Conservation (phyloP, 148 eudicot genomes). For the Mesembryanthemum crystallinum region DNA sequence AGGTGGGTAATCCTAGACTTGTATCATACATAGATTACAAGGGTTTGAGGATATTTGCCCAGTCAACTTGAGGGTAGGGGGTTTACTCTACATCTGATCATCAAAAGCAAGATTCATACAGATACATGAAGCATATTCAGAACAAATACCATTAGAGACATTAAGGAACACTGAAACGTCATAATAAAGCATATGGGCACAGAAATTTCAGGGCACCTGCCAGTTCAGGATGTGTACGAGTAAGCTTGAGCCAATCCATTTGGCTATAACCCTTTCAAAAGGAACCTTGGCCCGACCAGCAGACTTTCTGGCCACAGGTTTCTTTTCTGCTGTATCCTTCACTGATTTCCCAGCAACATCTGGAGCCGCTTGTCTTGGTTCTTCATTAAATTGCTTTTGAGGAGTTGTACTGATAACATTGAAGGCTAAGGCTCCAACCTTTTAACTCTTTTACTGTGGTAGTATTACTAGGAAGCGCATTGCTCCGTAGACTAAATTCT, state of each 20-base stretch:
- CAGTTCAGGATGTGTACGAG: constrained; percentile 86
- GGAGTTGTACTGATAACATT: constrained; percentile 56
- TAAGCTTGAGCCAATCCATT: constrained; percentile 97
- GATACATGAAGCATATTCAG: constrained; percentile 4
- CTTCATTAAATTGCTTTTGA: constrained; percentile 19
- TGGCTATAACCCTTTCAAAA: constrained; percentile 87
- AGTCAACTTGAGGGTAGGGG: no score
- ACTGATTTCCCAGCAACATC: constrained; percentile 35
- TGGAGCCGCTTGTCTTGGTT: constrained; percentile 24
- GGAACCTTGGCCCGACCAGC: constrained; percentile 76
- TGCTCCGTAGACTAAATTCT: constrained; percentile 40
- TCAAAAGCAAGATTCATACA: constrained; percentile 4
- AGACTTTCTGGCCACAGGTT: constrained; percentile 46
- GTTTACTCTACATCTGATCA: neutral
- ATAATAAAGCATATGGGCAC: neutral
- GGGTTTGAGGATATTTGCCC: neutral
- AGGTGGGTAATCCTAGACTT: neutral
- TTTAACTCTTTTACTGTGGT: constrained; percentile 44
- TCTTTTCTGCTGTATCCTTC: constrained; percentile 31
- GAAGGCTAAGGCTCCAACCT: constrained; percentile 74
- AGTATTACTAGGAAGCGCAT: constrained; percentile 23
- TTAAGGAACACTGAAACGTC: neutral
- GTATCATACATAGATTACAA: neutral
- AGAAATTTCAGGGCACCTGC: constrained; percentile 52
- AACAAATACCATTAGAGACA: neutral